phyloP scores from a whole-genome alignment of 768 basidiomycete species.

The Melanogaster broomeanus region DNA sequence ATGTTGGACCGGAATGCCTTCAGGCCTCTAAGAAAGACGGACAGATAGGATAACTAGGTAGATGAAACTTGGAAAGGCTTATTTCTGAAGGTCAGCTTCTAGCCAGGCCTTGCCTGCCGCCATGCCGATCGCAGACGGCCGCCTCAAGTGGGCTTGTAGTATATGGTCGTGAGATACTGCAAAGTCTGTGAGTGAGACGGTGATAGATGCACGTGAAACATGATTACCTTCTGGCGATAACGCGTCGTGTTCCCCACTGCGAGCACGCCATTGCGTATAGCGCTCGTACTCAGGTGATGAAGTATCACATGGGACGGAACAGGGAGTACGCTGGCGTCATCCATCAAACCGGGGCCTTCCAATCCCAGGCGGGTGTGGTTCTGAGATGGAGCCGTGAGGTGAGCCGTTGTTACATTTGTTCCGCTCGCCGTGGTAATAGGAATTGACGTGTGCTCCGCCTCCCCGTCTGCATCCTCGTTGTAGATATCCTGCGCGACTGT shows the following conservation, averaged over 20 bases:
- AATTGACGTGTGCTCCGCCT: constrained; percentile 25
- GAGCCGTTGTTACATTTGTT: constrained; percentile 35
- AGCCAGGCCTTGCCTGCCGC: constrained; percentile 27
- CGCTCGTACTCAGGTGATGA: constrained; percentile 93
- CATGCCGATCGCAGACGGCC: constrained; percentile 8
- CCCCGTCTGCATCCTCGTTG: constrained; percentile 23
- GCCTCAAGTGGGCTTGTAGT: constrained; percentile 67
- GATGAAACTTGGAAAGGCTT: too few relatives aligned
- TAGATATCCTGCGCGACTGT: constrained; percentile 30
- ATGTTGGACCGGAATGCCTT: neutral
- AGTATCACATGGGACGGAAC: constrained; percentile 93
- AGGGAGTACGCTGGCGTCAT: constrained; percentile 89
- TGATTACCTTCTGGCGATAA: constrained; percentile 83
- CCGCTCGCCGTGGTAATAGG: constrained; percentile 42
- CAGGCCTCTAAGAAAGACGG: too few relatives aligned
- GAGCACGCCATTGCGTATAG: constrained; percentile 90
- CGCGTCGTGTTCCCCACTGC: constrained; percentile 91
- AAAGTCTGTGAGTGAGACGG: constrained; percentile 15
- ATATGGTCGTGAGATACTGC: constrained; percentile 85
- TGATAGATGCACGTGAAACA: constrained; percentile 2
- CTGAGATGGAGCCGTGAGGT: constrained; percentile 24
- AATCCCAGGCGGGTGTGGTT: constrained; percentile 34
- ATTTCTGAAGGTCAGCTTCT: constrained; percentile 18
- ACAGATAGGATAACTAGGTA: constrained; percentile 32
- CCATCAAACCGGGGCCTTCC: constrained; percentile 53